Conservation (phyloP, 2,329 filamentous ascomycete genomes). For the Lasiodiplodia gonubiensis region DNA sequence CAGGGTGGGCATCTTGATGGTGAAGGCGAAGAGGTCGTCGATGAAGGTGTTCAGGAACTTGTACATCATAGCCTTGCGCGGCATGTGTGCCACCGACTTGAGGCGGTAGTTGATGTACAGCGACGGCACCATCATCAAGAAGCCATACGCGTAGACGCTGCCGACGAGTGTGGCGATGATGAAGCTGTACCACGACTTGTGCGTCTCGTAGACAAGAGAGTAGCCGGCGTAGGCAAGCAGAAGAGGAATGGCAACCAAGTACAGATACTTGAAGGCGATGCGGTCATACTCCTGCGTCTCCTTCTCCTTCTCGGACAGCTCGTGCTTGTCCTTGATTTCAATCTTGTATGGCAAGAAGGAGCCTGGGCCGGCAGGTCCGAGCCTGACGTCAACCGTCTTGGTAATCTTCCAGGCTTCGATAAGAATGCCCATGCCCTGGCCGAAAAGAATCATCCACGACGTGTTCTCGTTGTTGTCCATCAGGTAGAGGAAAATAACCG, state of each 20-base stretch:
- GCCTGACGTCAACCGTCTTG: constrained; percentile 86
- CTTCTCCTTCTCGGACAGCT: constrained; percentile 91
- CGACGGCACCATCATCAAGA: constrained; percentile 98
- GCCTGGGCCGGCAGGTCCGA: constrained; percentile 71
- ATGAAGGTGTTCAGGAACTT: constrained; percentile 99
- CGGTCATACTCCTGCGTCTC: constrained; percentile 99
- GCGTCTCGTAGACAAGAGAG: constrained; percentile 87
- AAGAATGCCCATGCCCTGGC: constrained; percentile 83
- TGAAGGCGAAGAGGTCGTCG: constrained; percentile 97
- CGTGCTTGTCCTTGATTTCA: constrained; percentile 94
- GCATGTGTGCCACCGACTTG: constrained; percentile 92
- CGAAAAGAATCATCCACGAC: constrained; percentile 97
- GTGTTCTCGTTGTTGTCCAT: constrained; percentile 98
- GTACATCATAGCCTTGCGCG: constrained; percentile 94
- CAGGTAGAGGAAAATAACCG: constrained; percentile 93
- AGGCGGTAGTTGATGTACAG: constrained; percentile 99
- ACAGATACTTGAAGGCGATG: constrained; percentile 97
- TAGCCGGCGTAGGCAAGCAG: constrained; percentile 89
- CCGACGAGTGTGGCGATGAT: constrained; percentile 94
- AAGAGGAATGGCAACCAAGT: constrained; percentile 86
- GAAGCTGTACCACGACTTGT: constrained; percentile 99
- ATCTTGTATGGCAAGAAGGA: constrained; percentile 80
- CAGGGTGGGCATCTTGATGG: constrained; percentile 97
- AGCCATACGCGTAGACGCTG: constrained; percentile 96
- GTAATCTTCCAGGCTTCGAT: constrained; percentile 94